Percentiles rank a stretch among this genome's conserved stretches.
These are phyloP conservation scores for Globisporangium carolinianum DNA, from an alignment of 352 stramenopile species.

Conservation along the genomic window DNA sequence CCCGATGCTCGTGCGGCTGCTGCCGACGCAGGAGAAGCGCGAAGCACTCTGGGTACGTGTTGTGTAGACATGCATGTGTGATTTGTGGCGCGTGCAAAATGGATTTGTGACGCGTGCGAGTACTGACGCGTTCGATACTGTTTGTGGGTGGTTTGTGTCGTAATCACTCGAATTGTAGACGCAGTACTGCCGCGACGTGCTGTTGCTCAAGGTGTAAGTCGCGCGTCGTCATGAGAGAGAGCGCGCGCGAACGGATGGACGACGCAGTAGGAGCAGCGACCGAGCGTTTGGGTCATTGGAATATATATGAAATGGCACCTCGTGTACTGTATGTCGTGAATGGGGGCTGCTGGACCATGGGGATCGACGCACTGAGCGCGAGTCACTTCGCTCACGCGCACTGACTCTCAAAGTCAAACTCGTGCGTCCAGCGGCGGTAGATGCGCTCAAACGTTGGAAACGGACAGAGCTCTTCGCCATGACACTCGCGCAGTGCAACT, in stretches of 20 bases:
- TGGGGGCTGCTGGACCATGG: too few species aligned
- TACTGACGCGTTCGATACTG: too few species aligned
- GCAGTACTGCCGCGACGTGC: slow-evolving; percentile 15
- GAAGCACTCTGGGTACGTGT: slow-evolving; percentile 72
- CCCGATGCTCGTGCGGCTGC: slow-evolving; percentile 69
- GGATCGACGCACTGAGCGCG: too few species aligned
- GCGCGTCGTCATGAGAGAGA: too few species aligned
- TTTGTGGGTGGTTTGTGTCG: slow-evolving; percentile 4
- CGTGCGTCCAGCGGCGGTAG: slow-evolving; percentile 59
- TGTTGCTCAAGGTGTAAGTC: slow-evolving; percentile 15
- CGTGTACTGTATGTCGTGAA: too few species aligned
- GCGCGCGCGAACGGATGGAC: too few species aligned
- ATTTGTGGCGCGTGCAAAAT: not conserved
- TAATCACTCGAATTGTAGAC: slow-evolving; percentile 13
- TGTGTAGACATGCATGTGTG: not conserved
- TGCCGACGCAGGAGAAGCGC: slow-evolving; percentile 81
- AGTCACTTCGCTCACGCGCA: slow-evolving; percentile 13
- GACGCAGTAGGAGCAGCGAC: too few species aligned
- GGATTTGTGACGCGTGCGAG: not conserved
- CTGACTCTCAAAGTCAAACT: slow-evolving; percentile 56
- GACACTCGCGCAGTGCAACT: slow-evolving; percentile 49
- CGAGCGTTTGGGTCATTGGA: too few species aligned
- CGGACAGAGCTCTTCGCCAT: slow-evolving; percentile 30
- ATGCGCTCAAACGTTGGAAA: slow-evolving; percentile 48
- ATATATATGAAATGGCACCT: too few species aligned